A percentile compares a stretch with the other conserved stretches of the same genome.
Evolutionary conservation across 139 green algal species (phyloP).

Genomic region (Micromonas pusilla): DNA sequence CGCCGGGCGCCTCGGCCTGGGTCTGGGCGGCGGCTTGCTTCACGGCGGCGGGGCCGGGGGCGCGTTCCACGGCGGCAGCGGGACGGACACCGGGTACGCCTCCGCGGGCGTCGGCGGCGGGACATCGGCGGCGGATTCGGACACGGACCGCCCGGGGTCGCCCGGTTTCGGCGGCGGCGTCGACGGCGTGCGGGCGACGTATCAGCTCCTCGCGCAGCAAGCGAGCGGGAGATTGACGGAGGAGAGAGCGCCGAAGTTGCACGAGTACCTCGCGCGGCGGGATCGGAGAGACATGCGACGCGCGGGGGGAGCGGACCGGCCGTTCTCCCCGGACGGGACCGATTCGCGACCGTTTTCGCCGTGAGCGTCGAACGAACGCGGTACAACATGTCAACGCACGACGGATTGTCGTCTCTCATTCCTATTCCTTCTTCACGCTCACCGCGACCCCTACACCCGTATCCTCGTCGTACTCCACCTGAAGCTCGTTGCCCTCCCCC

Average conservation of each 20-base stretch:
- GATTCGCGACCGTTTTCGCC: too few species aligned
- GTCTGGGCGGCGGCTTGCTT: neutral
- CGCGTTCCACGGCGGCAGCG: neutral
- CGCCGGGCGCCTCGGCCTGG: neutral
- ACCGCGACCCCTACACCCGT: too few species aligned
- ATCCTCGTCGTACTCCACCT: too few species aligned
- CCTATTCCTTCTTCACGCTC: too few species aligned
- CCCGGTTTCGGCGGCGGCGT: too few species aligned
- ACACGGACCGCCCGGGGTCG: neutral
- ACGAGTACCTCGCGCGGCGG: neutral
- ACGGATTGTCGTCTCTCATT: too few species aligned
- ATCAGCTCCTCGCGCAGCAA: neutral
- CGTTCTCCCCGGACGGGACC: neutral
- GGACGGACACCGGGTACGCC: neutral
- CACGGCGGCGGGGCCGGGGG: neutral
- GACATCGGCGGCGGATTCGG: neutral
- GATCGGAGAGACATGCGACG: neutral
- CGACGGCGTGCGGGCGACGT: conserved; percentile 1
- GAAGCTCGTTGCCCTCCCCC: too few species aligned
- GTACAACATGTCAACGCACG: too few species aligned
- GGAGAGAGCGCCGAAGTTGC: neutral
- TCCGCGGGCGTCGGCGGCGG: neutral
- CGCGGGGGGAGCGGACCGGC: neutral
- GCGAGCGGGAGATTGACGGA: neutral
- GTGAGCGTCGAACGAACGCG: too few species aligned